These are phyloP conservation scores for Xylariaceae sp. DNA, from an alignment of 2,329 filamentous ascomycete genomes.

Conservation along the genomic window DNA sequence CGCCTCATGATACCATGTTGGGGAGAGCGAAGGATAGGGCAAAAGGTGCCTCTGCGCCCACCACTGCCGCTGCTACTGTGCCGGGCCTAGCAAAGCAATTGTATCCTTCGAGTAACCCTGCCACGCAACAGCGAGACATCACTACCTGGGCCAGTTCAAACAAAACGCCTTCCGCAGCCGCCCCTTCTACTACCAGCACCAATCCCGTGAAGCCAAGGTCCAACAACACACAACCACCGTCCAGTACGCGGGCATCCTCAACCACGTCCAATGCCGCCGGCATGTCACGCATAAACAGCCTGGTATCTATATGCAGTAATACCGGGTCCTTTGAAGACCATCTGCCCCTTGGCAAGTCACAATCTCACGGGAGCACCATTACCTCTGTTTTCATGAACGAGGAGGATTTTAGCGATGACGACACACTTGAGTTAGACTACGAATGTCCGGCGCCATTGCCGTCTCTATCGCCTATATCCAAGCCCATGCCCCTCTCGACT, in stretches of 20 bases:
- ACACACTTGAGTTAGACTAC: slow-evolving; percentile 73
- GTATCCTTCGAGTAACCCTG: slow-evolving; percentile 63
- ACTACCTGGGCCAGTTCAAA: slow-evolving; percentile 53
- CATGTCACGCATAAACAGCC: slow-evolving; percentile 35
- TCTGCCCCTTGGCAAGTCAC: slow-evolving; percentile 44
- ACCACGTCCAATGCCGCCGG: slow-evolving; percentile 20
- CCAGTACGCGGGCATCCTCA: slow-evolving; percentile 6
- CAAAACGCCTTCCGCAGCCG: slow-evolving; percentile 17
- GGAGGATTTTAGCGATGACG: slow-evolving; percentile 87
- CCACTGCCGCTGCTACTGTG: slow-evolving; percentile 37
- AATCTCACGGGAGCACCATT: slow-evolving; percentile 33
- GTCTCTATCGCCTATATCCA: slow-evolving; percentile 37
- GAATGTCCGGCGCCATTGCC: slow-evolving; percentile 63
- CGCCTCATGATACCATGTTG: slow-evolving; percentile 35
- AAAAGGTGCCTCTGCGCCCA: slow-evolving; percentile 45
- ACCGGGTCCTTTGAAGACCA: slow-evolving; percentile 57
- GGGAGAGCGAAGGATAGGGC: slow-evolving; percentile 36
- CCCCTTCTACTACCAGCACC: neutral
- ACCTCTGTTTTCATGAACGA: slow-evolving; percentile 69
- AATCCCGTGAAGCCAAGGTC: slow-evolving; percentile 45
- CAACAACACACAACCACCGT: slow-evolving; percentile 40
- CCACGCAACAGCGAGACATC: slow-evolving; percentile 53
- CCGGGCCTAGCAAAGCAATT: slow-evolving; percentile 55
- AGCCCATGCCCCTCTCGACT: slow-evolving; percentile 32
- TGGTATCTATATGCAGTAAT: slow-evolving; percentile 52